Base-by-base conservation (phyloP, 345 rosid species). In the Populus euphratica region DNA sequence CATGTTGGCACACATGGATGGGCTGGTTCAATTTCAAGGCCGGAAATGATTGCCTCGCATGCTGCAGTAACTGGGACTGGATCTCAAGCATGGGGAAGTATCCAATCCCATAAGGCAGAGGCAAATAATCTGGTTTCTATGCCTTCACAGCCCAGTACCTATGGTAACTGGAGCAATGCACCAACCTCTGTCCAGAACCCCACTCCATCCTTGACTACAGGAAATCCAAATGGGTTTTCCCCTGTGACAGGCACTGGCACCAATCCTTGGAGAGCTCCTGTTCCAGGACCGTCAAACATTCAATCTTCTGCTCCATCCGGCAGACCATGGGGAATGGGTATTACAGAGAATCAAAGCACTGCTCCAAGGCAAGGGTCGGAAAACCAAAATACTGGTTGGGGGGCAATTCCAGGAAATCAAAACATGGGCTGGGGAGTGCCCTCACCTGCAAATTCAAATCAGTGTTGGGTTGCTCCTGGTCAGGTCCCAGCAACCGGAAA, bases 391-490 rank as follows among this genome's bases (percentile, higher is more conserved):
- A 54, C 76, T 36, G 86, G 86, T 75, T 90, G 96, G 98, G 84
- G 89, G 31, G 82, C 88, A 76, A 72, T 78, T 78, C 83, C 87
- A 13, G 89, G 85, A 77, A 89, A 92, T 72, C 83, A 82, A 54
- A 89, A 78, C 83, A 69, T 88, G 87, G 93, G 87, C 62, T 90
- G 95, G 98, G 89, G 77, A 31, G 95, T 85, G 74, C 85, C 87
- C 63, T 77, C 79, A 62, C 90, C 93, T 64, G 67, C 89, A 68
- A 89, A 83, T 77, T 65, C 88, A 77, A 87, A 87, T 64, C 66
- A 73, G 21, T 84, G 85, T 70, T 92, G 94, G 94, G 84, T 73
- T 59, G 68, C 88, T 63, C 75, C 89, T 23, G 82, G 79, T 74
- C 98, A 89, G 69, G 81, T 70, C 20, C 81, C 84, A 70, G 83